Conservation (phyloP, 768 basidiomycete genomes). For the Leccinum broughii region DNA sequence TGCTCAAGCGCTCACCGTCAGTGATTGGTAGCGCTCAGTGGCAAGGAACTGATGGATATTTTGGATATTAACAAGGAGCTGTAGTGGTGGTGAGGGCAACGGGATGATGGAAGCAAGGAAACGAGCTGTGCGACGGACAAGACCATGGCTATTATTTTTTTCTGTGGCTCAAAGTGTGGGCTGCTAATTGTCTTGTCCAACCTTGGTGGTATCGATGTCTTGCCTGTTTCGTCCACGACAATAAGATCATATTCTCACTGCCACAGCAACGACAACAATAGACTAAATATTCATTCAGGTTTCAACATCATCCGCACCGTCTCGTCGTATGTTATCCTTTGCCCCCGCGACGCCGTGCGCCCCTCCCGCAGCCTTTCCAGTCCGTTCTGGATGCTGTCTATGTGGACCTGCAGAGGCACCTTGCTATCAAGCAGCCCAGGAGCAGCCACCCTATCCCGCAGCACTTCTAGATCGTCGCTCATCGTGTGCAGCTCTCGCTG, state of each 20-base stretch:
- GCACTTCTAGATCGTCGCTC: slow-evolving; percentile 74
- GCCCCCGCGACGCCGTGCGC: slow-evolving; percentile 51
- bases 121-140: neutral
- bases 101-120: slow-evolving; percentile 3
- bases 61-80: neutral
- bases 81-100: neutral
- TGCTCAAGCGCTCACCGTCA: slow-evolving; percentile 8
- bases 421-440: slow-evolving; percentile 61
- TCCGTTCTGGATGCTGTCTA: slow-evolving; percentile 67
- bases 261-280: neutral
- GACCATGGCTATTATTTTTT: slow-evolving; percentile 13
- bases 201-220: slow-evolving; percentile 5
- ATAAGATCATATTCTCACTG: neutral
- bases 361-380: slow-evolving; percentile 57
- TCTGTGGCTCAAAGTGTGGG: slow-evolving; percentile 7
- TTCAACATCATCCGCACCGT: slow-evolving; percentile 27
- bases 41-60: neutral
- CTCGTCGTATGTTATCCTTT: slow-evolving; percentile 42
- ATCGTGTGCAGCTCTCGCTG: slow-evolving; percentile 60
- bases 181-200: slow-evolving; percentile 26
- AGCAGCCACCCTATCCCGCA: slow-evolving; percentile 69
- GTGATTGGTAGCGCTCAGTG: neutral
- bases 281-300: slow-evolving; percentile 2
- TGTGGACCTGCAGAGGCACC: slow-evolving; percentile 72
- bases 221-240: slow-evolving; percentile 23